Evolutionary conservation across 345 rosid genomes (phyloP).

Genomic region (Raphanus raphanistrum): DNA sequence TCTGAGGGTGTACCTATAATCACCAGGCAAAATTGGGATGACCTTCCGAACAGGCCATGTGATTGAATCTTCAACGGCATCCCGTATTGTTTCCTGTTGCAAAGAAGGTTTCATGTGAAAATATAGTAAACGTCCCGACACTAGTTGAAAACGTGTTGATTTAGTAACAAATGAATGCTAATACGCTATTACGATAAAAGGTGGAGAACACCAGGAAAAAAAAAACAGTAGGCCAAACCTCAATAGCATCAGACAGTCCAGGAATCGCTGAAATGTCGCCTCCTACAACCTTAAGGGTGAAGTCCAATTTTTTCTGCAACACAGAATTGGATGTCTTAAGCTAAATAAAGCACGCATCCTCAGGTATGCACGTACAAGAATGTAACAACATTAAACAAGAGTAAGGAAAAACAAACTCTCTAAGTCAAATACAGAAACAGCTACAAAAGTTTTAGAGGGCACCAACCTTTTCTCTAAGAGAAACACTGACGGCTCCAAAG

Average conservation of each 20-base stretch:
- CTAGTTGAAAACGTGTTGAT: background rate
- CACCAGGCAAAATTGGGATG: conserved; percentile 95
- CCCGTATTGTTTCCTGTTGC: conserved; percentile 77
- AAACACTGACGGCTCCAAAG: conserved; percentile 95
- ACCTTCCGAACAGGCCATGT: conserved; percentile 99
- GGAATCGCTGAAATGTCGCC: conserved; percentile 93
- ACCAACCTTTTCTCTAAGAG: conserved; percentile 85
- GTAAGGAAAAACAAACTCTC: background rate
- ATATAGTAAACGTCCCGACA: background rate
- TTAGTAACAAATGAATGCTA: conserved; percentile 13
- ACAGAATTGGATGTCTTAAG: conserved; percentile 22
- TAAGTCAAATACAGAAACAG: conserved; percentile 19
- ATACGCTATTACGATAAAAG: background rate
- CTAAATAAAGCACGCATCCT: conserved; percentile 17
- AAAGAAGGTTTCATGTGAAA: conserved; percentile 6
- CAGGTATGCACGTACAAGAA: background rate
- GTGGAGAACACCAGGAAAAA: background rate
- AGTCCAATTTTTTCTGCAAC: conserved; percentile 92
- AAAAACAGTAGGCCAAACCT: conserved; percentile 60
- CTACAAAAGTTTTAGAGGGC: conserved; percentile 11
- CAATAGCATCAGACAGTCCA: conserved; percentile 81
- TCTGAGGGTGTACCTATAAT: conserved; percentile 67
- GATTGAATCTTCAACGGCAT: conserved; percentile 95
- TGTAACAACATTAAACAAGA: conserved; percentile 7
- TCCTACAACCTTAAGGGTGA: conserved; percentile 83